Evolutionary conservation across 2,329 filamentous ascomycete genomes (phyloP).

Genomic region (Colletotrichum costaricense): DNA sequence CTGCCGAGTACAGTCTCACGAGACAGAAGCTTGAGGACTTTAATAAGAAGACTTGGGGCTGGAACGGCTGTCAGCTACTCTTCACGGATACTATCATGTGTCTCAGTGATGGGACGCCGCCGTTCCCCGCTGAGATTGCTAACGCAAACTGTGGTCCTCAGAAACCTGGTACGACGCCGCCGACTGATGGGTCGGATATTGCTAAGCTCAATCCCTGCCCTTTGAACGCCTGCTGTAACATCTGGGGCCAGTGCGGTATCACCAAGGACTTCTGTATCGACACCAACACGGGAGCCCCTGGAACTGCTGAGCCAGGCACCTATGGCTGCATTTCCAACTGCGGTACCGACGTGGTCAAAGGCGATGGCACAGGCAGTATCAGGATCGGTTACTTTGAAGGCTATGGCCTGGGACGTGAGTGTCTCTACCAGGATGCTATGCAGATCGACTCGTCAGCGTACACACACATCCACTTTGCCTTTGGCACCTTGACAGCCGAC

Average conservation of each 20-base stretch:
- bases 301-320: constrained; percentile 16
- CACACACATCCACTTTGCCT: constrained; percentile 51
- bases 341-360: constrained; percentile 45
- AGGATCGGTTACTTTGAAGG: constrained; percentile 2
- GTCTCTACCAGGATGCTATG: constrained; percentile 26
- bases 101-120: constrained; percentile 38
- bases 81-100: constrained; percentile 35
- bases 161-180: constrained; percentile 49
- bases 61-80: constrained; percentile 35
- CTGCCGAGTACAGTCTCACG: constrained; percentile 37
- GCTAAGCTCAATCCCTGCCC: constrained; percentile 58
- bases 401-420: background rate
- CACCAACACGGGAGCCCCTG: constrained; percentile 11
- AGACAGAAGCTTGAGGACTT: constrained; percentile 38
- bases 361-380: background rate
- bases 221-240: constrained; percentile 54
- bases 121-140: constrained; percentile 35
- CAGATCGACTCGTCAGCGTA: constrained; percentile 32
- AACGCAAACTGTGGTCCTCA: constrained; percentile 54
- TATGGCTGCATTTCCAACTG: constrained; percentile 55
- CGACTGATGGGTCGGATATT: constrained; percentile 46
- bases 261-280: constrained; percentile 22
- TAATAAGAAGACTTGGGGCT: constrained; percentile 54
- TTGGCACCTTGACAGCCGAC: constrained; percentile 36
- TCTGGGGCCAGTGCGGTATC: constrained; percentile 30